Conservation (phyloP, 1,139 yeast species). For the Yamadazyma aaseri region DNA sequence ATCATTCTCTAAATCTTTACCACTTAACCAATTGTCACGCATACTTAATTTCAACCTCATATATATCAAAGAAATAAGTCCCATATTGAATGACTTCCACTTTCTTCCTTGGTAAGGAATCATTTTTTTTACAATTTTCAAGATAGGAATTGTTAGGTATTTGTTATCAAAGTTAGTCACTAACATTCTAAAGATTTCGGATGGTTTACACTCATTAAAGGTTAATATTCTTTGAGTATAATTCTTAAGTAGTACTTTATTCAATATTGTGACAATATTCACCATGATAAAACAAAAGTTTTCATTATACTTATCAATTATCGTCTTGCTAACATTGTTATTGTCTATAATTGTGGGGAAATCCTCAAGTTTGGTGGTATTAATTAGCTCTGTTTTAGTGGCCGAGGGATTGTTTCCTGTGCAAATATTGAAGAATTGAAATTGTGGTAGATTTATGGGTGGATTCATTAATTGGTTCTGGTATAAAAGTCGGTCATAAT, state of each 20-base stretch:
- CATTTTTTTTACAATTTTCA: conserved; percentile 72
- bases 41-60: conserved; percentile 69
- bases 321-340: conserved; percentile 27
- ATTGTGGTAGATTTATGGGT: conserved; percentile 33
- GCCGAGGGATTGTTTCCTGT: conserved; percentile 16
- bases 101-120: conserved; percentile 92
- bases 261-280: conserved; percentile 44
- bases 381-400: conserved; percentile 26
- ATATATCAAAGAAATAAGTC: conserved; percentile 82
- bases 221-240: conserved; percentile 54
- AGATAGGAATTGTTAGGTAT: conserved; percentile 65
- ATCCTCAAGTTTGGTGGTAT: conserved; percentile 26
- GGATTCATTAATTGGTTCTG: conserved; percentile 50
- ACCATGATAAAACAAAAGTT: conserved; percentile 45
- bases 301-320: conserved; percentile 35
- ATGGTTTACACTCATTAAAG: conserved; percentile 55
- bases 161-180: conserved; percentile 56
- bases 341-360: conserved; percentile 26
- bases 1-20: conserved; percentile 74
- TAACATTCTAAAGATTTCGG: conserved; percentile 46
- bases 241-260: conserved; percentile 44
- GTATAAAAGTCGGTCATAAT: conserved; percentile 34
- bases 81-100: conserved; percentile 95
- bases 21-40: conserved; percentile 88
- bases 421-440: conserved; percentile 48